Base-by-base conservation (phyloP, 208 protist genomes). In the Sergeia podlipaevii region DNA sequence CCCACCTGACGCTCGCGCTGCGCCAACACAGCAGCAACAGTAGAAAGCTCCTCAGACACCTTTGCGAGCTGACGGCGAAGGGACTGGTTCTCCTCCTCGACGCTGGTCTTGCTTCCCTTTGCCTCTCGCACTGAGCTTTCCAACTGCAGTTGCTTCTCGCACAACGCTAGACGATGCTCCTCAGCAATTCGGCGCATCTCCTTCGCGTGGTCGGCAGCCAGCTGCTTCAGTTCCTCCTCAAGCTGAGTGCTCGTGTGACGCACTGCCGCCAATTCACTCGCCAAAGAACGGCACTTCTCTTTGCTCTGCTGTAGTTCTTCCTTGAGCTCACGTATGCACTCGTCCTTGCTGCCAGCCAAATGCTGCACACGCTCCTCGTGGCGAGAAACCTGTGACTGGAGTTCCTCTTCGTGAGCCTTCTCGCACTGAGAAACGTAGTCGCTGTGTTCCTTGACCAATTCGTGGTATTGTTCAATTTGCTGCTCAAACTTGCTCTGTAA, bases 51-150 rank as follows among this genome's bases (percentile, higher is more conserved):
- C 42, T 84, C 77, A 0, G 73, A 69, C 20, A 79, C 61, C 55
- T 84, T 75, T 18, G 67, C 17, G 17, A 82, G 50, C 60, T 95
- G 82, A n/a, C 77, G 79, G 2, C 67, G 74, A 11, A 95, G 67
- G 20, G 74, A 77, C n/a, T 70, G 71, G 15, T 64, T 80, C 56
- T 95, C 84, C 50, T 92, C 85, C 34, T 90, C 73, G n/a, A 87
- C 53, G 18, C 65, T 74, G 11, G 70, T 34, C 46, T 68, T 65
- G 29, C 76, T 77, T 6, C 78, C 80, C 18, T 72, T 74, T 2
- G 83, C 74, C 59, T 91, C 87, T 4, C 79, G 71, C 15, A 95
- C 50, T 8, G 79, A 71, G 11, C 71, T 44, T 33, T 90, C 83
- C 32, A 86, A 57, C 55, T 86, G 68, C 30, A 89, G 60, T 47